Percentiles rank a stretch among this genome's conserved stretches.
Conservation (phyloP, 495 filamentous ascomycete species). For the Viridothelium virens region DNA sequence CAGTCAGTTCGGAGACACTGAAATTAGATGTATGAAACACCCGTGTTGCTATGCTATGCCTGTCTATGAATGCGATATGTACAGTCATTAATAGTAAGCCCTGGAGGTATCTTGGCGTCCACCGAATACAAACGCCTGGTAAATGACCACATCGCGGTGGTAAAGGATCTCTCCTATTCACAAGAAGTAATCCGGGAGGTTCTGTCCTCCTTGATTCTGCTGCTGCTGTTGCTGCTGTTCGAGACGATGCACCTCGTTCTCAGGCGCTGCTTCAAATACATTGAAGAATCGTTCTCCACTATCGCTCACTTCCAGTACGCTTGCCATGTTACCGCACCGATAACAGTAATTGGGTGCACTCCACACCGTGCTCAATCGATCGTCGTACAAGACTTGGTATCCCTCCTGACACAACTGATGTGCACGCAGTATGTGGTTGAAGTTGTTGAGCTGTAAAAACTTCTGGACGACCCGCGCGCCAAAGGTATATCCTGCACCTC, state of each 20-base stretch:
- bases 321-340: conserved; percentile 93
- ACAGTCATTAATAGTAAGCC: background rate
- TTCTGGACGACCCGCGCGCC: conserved; percentile 96
- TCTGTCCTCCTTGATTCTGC: conserved; percentile 45
- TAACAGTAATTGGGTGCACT: conserved; percentile 99
- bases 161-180: conserved; percentile 31
- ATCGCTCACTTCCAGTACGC: conserved; percentile 90
- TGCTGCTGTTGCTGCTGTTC: conserved; percentile 57
- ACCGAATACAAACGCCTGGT: background rate
- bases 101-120: background rate
- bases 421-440: conserved; percentile 92
- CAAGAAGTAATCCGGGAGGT: conserved; percentile 69
- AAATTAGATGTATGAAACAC: too few relatives aligned
- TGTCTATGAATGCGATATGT: background rate
- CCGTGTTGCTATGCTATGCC: too few relatives aligned
- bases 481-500: conserved; percentile 94
- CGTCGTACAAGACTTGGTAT: conserved; percentile 91
- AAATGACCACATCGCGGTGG: background rate
- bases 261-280: conserved; percentile 91
- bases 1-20: too few relatives aligned
- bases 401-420: conserved; percentile 98
- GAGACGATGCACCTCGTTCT: conserved; percentile 79
- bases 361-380: conserved; percentile 92
- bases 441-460: conserved; percentile 91
- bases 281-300: conserved; percentile 89